phyloP scores from a whole-genome alignment of 176 grass and related monocot genomes.

The Cymbopogon citratus region DNA sequence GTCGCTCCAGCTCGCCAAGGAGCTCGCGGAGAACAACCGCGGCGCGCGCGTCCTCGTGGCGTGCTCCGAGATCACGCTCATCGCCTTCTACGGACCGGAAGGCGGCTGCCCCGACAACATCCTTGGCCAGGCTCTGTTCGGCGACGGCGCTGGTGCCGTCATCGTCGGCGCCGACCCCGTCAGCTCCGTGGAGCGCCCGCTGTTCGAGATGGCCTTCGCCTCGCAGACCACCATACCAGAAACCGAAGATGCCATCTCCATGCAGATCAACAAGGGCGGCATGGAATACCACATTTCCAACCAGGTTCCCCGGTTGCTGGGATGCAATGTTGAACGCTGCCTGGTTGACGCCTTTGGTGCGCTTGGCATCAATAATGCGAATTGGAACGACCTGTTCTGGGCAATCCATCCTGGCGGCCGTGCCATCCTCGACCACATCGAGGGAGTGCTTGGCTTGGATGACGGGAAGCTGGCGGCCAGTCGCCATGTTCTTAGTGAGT shows the following conservation, averaged over 20 bases:
- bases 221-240: slow-evolving; percentile 38
- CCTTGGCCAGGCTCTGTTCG: slow-evolving; percentile 33
- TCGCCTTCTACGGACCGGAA: slow-evolving; percentile 37
- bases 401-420: slow-evolving; percentile 33
- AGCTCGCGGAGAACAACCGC: slow-evolving; percentile 67
- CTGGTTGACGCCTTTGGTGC: slow-evolving; percentile 26
- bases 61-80: slow-evolving; percentile 39
- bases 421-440: slow-evolving; percentile 39
- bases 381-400: slow-evolving; percentile 57
- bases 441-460: slow-evolving; percentile 27
- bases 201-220: slow-evolving; percentile 41
- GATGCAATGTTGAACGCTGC: slow-evolving; percentile 34
- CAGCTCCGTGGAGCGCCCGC: slow-evolving; percentile 13
- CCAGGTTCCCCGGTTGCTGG: slow-evolving; percentile 30
- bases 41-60: slow-evolving; percentile 24
- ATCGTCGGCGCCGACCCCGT: slow-evolving; percentile 45
- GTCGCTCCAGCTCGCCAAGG: slow-evolving; percentile 58
- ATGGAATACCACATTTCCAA: slow-evolving; percentile 15
- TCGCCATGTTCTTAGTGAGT: slow-evolving; percentile 34
- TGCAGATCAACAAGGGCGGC: slow-evolving; percentile 24
- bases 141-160: slow-evolving; percentile 33
- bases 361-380: neutral
- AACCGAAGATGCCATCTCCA: slow-evolving; percentile 31
- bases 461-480: slow-evolving; percentile 25
- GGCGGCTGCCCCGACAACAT: neutral